Evolutionary conservation across 495 filamentous ascomycete species (phyloP).

Genomic region (Cryomyces antarcticus): DNA sequence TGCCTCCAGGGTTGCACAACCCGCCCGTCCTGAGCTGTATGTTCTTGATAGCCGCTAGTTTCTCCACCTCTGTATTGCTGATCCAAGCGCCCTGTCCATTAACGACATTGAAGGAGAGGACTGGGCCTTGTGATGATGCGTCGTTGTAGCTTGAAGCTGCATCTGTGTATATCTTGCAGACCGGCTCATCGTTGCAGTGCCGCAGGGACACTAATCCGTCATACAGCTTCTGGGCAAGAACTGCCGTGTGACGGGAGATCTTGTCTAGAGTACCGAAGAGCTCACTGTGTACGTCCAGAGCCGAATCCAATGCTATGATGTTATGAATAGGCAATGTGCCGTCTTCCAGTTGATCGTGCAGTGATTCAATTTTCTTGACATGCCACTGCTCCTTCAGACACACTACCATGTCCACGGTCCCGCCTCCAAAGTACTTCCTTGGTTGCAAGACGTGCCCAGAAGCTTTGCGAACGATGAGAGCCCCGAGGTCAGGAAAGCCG

Average conservation of each 20-base stretch:
- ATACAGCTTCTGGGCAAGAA: constrained; percentile 38
- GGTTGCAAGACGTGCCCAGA: constrained; percentile 38
- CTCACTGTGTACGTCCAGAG: constrained; percentile 44
- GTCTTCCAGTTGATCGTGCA: constrained; percentile 73
- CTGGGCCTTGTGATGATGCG: constrained; percentile 41
- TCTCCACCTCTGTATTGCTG: constrained; percentile 67
- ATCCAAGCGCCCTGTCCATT: constrained; percentile 50
- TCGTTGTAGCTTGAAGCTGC: constrained; percentile 20
- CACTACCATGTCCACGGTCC: constrained; percentile 70
- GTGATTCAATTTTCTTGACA: constrained; percentile 43
- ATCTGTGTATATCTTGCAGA: constrained; percentile 46
- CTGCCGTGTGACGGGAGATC: constrained; percentile 55
- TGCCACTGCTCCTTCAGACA: constrained; percentile 49
- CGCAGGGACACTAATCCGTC: constrained; percentile 33
- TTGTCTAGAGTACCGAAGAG: constrained; percentile 50
- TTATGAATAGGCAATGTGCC: constrained; percentile 77
- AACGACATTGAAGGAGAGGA: constrained; percentile 65
- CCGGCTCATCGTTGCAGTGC: constrained; percentile 45
- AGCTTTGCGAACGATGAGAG: constrained; percentile 59
- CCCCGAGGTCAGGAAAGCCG: constrained; percentile 83
- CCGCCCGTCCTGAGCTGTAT: constrained; percentile 74
- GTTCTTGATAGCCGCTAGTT: constrained; percentile 52
- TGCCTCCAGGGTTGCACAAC: constrained; percentile 79
- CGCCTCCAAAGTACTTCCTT: constrained; percentile 79
- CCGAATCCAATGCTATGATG: constrained; percentile 60